These are phyloP conservation scores for Collybia nuda DNA, from an alignment of 768 basidiomycete species.

Conservation along the genomic window DNA sequence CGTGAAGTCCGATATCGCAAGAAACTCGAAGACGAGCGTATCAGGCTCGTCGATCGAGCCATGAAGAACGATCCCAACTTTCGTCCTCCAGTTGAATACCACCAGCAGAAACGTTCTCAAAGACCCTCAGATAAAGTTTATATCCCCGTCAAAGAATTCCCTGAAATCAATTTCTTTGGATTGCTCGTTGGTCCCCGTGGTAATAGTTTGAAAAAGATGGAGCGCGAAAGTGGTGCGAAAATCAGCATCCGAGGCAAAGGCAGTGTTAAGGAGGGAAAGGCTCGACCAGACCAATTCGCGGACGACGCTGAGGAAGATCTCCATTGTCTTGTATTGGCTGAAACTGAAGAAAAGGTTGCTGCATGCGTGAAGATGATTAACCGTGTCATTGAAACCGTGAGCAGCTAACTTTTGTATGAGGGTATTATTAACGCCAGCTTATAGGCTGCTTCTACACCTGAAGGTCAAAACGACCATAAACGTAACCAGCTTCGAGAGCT, in stretches of 20 bases:
- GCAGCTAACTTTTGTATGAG: constrained; percentile 22
- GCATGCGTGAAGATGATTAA: constrained; percentile 95
- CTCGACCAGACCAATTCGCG: constrained; percentile 89
- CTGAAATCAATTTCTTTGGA: constrained; percentile 99
- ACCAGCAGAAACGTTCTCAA: constrained; percentile 90
- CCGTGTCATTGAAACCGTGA: constrained; percentile 94
- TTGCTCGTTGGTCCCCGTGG: constrained; percentile 97
- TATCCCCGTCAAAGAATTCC: constrained; percentile 99
- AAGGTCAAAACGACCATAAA: constrained; percentile 99
- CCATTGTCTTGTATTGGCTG: constrained; percentile 94
- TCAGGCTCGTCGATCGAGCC: constrained; percentile 90
- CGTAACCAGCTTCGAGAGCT: constrained; percentile 97
- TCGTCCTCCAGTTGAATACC: constrained; percentile 95
- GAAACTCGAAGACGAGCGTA: constrained; percentile 90
- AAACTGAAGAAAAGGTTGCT: constrained; percentile 88
- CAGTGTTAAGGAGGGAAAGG: constrained; percentile 98
- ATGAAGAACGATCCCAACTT: constrained; percentile 99
- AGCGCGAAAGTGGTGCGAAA: constrained; percentile 95
- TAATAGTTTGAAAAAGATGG: constrained; percentile 99
- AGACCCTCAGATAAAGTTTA: constrained; percentile 98
- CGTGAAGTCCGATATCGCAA: constrained; percentile 98
- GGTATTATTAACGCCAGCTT: constrained; percentile 4
- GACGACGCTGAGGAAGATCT: constrained; percentile 99
- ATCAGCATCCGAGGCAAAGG: constrained; percentile 99
- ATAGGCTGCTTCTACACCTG: constrained; percentile 97